phyloP scores from a whole-genome alignment of 1,284 basidiomycete genomes.

The Jaminaea rosea region DNA sequence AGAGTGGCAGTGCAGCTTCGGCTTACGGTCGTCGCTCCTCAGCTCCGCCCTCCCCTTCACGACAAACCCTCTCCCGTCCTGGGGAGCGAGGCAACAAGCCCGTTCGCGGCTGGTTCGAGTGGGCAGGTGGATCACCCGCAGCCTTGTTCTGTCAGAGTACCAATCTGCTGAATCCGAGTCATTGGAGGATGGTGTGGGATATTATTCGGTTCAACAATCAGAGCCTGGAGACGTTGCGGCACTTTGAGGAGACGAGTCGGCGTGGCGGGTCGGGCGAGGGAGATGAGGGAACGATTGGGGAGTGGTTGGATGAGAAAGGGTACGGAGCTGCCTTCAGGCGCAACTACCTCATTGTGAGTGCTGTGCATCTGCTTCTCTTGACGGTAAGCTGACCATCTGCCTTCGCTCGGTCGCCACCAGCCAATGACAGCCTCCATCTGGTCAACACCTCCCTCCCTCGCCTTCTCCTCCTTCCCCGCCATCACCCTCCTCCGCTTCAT shows the following conservation, averaged over 20 bases:
- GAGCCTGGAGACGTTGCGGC: conserved; percentile 49
- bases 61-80: not conserved
- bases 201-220: conserved; percentile 68
- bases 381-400: not conserved
- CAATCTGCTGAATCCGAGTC: conserved; percentile 54
- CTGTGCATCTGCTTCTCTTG: conserved; percentile 50
- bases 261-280: conserved; percentile 45
- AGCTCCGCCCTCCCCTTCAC: not conserved
- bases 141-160: conserved; percentile 23
- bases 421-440: conserved; percentile 55
- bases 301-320: conserved; percentile 60
- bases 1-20: not conserved
- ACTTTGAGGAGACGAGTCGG: conserved; percentile 10
- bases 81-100: not conserved
- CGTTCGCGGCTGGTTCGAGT: conserved; percentile 19
- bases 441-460: conserved; percentile 68
- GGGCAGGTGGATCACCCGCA: conserved; percentile 21
- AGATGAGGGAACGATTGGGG: conserved; percentile 54
- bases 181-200: conserved; percentile 71
- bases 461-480: conserved; percentile 64
- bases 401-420: not conserved
- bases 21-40: not conserved
- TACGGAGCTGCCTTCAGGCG: conserved; percentile 64
- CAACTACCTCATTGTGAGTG: conserved; percentile 67
- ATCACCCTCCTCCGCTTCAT: conserved; percentile 66